Percentiles rank a stretch among this genome's conserved stretches.
Evolutionary conservation across 371 early-diverging fungal species (phyloP).

Genomic region (Lichtheimia hyalospora): DNA sequence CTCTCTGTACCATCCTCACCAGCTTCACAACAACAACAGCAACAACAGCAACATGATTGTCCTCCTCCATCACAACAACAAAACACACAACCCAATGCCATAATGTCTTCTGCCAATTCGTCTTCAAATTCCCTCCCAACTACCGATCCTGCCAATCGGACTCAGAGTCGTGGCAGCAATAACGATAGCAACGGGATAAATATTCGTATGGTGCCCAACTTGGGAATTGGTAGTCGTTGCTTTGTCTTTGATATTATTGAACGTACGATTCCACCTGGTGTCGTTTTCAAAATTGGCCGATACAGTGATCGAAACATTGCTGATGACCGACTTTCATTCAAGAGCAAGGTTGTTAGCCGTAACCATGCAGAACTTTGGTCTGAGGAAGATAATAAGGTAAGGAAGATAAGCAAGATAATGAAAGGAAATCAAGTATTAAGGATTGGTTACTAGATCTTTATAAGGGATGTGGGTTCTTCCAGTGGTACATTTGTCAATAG

Average conservation of each 20-base stretch:
- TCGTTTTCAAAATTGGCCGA: constrained; percentile 73
- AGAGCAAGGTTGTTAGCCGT: constrained; percentile 92
- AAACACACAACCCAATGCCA: not conserved
- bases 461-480: constrained; percentile 83
- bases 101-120: not conserved
- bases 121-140: constrained; percentile 16
- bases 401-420: not conserved
- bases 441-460: constrained; percentile 54
- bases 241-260: constrained; percentile 85
- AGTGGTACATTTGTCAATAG: constrained; percentile 92
- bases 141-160: constrained; percentile 7
- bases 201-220: constrained; percentile 75
- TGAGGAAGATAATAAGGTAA: constrained; percentile 69
- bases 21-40: constrained; percentile 1
- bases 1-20: constrained; percentile 17
- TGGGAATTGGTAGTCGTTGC: constrained; percentile 65
- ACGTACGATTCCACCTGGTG: constrained; percentile 68
- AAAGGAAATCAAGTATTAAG: not conserved
- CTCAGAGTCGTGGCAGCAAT: not conserved
- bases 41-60: not conserved
- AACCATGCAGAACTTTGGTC: constrained; percentile 94
- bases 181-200: constrained; percentile 34
- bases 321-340: constrained; percentile 80
- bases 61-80: not conserved
- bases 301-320: constrained; percentile 71